phyloP scores from a whole-genome alignment of 306 rosid genomes.

The Cicer yamashitae region DNA sequence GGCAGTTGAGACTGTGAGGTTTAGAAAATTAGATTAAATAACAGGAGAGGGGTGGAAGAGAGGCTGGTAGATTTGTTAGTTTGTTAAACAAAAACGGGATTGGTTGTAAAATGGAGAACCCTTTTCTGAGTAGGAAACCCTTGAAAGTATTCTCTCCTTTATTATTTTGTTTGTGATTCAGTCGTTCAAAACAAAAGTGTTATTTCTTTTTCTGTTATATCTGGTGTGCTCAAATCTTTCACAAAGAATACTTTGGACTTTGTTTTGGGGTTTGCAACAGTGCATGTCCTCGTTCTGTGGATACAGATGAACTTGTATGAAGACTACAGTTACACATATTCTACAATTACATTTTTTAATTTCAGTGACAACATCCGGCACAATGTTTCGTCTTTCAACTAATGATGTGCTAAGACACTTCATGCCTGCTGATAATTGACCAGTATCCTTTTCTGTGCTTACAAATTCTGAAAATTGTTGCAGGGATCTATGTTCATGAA shows the following conservation, averaged over 20 bases:
- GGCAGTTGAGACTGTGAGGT: not conserved
- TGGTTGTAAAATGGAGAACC: constrained; percentile 11
- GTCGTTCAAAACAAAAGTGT: constrained; percentile 1
- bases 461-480: constrained; percentile 44
- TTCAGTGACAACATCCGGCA: constrained; percentile 6
- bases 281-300: not conserved
- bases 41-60: constrained; percentile 11
- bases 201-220: not conserved
- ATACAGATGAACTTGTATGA: constrained; percentile 20
- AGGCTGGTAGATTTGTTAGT: constrained; percentile 23
- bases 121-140: not conserved
- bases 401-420: constrained; percentile 32
- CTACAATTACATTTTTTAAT: not conserved
- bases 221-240: not conserved
- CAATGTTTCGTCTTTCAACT: not conserved
- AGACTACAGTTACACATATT: constrained; percentile 4
- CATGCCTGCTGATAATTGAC: constrained; percentile 15
- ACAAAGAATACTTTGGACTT: not conserved
- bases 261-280: constrained; percentile 21
- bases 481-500: constrained; percentile 72
- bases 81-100: not conserved
- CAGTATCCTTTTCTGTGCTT: constrained; percentile 37
- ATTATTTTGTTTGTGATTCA: constrained; percentile 25
- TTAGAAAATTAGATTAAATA: constrained; percentile 5
- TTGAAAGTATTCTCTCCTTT: not conserved